These are phyloP conservation scores for Fusarium continuum DNA, from an alignment of 2,329 filamentous ascomycete genomes.

Conservation along the genomic window DNA sequence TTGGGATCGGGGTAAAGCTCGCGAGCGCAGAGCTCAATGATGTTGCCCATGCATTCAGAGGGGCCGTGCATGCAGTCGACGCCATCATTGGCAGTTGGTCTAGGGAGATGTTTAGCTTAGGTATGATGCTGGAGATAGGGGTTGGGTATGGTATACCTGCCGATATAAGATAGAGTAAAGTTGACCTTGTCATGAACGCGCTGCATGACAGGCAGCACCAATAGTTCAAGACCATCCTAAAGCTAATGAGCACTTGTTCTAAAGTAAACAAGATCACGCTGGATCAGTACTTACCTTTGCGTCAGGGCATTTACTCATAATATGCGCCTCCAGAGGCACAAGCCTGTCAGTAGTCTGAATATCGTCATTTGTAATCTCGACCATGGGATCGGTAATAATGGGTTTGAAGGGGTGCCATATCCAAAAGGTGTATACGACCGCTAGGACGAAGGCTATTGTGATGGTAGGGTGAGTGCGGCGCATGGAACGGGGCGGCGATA, in stretches of 20 bases:
- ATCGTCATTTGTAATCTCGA: not conserved
- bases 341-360: slow-evolving; percentile 40
- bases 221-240: slow-evolving; percentile 77
- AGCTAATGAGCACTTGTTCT: slow-evolving; percentile 14
- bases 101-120: slow-evolving; percentile 47
- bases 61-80: slow-evolving; percentile 91
- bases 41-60: slow-evolving; percentile 89
- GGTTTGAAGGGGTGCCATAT: slow-evolving; percentile 39
- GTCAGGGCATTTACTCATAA: slow-evolving; percentile 98
- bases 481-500: slow-evolving; percentile 34
- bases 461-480: slow-evolving; percentile 41
- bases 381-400: slow-evolving; percentile 8
- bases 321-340: slow-evolving; percentile 90
- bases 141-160: slow-evolving; percentile 62
- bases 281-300: slow-evolving; percentile 63
- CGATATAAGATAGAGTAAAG: slow-evolving; percentile 91
- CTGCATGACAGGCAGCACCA: slow-evolving; percentile 90
- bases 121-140: not conserved
- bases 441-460: slow-evolving; percentile 38
- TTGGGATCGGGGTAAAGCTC: slow-evolving; percentile 85
- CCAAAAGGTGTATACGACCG: slow-evolving; percentile 42
- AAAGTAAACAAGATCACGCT: not conserved
- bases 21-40: slow-evolving; percentile 90
- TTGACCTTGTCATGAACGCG: slow-evolving; percentile 83
- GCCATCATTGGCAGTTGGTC: slow-evolving; percentile 78